These are phyloP conservation scores for Leishmania turanica DNA, from an alignment of 208 protist species.

Conservation along the genomic window DNA sequence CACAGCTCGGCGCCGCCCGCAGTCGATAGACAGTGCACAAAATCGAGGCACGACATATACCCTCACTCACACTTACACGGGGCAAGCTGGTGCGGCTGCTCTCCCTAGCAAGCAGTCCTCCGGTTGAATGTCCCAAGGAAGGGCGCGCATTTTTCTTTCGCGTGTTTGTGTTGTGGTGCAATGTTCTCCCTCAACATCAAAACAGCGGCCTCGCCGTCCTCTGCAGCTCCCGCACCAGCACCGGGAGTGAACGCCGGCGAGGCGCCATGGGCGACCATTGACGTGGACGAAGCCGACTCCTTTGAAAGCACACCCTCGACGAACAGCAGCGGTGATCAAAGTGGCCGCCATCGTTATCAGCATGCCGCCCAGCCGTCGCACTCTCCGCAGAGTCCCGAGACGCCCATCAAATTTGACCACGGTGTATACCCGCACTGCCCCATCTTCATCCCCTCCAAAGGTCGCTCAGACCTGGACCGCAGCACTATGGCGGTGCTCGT, in stretches of 20 bases:
- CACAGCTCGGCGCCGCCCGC: background rate
- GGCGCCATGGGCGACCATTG: conserved; percentile 11
- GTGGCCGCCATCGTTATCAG: background rate
- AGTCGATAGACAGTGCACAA: background rate
- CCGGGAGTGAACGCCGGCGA: background rate
- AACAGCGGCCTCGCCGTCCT: conserved; percentile 4
- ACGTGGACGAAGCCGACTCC: conserved; percentile 19
- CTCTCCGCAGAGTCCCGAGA: conserved; percentile 9
- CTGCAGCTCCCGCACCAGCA: background rate
- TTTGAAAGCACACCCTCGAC: conserved; percentile 22
- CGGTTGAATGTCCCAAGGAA: background rate
- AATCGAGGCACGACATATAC: background rate
- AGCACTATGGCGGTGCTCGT: conserved; percentile 68
- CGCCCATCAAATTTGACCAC: conserved; percentile 14
- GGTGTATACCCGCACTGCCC: conserved; percentile 68
- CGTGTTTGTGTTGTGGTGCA: background rate
- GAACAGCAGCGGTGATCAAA: conserved; percentile 4
- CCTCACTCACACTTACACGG: background rate
- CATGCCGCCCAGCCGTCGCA: background rate
- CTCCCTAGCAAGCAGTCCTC: background rate
- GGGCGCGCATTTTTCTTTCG: background rate
- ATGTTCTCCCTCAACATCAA: conserved; percentile 32
- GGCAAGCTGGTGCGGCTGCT: background rate
- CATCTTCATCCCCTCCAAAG: conserved; percentile 86
- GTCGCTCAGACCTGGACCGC: conserved; percentile 53